phyloP scores from a whole-genome alignment of 2,329 filamentous ascomycete genomes.

The Alternaria gaisen region DNA sequence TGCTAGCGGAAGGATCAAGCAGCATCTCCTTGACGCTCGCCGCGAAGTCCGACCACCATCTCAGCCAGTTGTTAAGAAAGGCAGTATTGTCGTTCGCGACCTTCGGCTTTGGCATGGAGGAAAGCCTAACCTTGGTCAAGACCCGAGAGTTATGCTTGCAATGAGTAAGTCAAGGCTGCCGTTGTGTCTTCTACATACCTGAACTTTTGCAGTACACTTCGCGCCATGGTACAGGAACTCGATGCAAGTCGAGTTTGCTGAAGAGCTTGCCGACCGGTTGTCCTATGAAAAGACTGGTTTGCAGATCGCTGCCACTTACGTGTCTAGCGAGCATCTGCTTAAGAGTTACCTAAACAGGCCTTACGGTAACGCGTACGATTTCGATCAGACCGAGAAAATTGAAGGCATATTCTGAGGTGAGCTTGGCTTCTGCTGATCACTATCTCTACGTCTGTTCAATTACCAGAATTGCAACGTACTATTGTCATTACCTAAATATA shows the following conservation, averaged over 20 bases:
- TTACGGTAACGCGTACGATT: slow-evolving; percentile 71
- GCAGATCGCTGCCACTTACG: slow-evolving; percentile 63
- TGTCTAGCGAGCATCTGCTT: slow-evolving; percentile 54
- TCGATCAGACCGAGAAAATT: slow-evolving; percentile 57
- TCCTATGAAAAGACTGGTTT: slow-evolving; percentile 53
- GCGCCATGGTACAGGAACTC: slow-evolving; percentile 66
- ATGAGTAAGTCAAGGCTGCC: slow-evolving; percentile 34
- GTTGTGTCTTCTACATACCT: not conserved
- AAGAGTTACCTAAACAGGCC: slow-evolving; percentile 63
- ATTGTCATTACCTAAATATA: not conserved
- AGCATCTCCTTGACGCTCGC: slow-evolving; percentile 31
- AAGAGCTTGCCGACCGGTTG: slow-evolving; percentile 60
- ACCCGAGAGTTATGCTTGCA: slow-evolving; percentile 58
- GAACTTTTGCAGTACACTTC: slow-evolving; percentile 55
- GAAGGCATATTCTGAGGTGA: slow-evolving; percentile 33
- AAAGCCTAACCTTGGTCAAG: slow-evolving; percentile 56
- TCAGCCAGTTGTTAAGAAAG: slow-evolving; percentile 52
- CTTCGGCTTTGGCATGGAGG: slow-evolving; percentile 62
- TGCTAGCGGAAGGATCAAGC: slow-evolving; percentile 42
- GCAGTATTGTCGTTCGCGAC: slow-evolving; percentile 58
- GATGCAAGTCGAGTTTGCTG: slow-evolving; percentile 65
- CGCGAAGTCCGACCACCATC: slow-evolving; percentile 27
- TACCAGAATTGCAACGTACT: not conserved
- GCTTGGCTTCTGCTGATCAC: not conserved
- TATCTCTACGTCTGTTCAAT: not conserved